Evolutionary conservation across 1,284 basidiomycete species (phyloP).

Genomic region (Fomitopsis pinicola): DNA sequence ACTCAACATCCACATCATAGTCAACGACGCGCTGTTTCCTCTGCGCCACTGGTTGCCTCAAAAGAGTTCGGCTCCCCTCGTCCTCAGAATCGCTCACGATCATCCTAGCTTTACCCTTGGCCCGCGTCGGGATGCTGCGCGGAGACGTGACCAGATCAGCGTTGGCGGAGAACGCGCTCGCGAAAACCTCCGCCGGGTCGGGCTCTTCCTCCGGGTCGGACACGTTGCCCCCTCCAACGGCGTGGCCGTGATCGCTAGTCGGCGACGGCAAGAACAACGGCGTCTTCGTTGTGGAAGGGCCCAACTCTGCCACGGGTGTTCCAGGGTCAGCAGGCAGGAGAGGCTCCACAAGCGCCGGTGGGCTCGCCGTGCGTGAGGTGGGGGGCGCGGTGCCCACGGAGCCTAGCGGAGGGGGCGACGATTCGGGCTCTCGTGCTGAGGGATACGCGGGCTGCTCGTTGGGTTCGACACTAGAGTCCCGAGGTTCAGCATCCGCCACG

Average conservation of each 20-base stretch:
- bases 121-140: not conserved
- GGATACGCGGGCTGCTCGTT: not conserved
- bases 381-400: not conserved
- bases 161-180: not conserved
- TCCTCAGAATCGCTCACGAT: not conserved
- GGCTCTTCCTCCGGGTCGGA: not conserved
- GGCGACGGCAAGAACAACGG: conserved; percentile 23
- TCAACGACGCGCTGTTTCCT: not conserved
- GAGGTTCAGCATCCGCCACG: not conserved
- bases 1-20: not conserved
- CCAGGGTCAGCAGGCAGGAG: not conserved
- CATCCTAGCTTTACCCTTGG: conserved; percentile 2
- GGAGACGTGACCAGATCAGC: not conserved
- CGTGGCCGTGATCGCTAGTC: conserved; percentile 7
- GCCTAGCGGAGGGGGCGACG: not conserved
- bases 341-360: not conserved
- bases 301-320: not conserved
- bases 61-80: not conserved
- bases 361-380: conserved; percentile 8
- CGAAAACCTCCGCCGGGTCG: not conserved
- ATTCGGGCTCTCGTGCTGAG: too few relatives aligned
- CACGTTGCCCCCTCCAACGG: not conserved
- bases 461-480: not conserved
- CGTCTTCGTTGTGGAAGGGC: conserved; percentile 1
- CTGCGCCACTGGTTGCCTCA: not conserved